phyloP scores from a whole-genome alignment of 768 basidiomycete genomes.

The Amyloporia xantha region DNA sequence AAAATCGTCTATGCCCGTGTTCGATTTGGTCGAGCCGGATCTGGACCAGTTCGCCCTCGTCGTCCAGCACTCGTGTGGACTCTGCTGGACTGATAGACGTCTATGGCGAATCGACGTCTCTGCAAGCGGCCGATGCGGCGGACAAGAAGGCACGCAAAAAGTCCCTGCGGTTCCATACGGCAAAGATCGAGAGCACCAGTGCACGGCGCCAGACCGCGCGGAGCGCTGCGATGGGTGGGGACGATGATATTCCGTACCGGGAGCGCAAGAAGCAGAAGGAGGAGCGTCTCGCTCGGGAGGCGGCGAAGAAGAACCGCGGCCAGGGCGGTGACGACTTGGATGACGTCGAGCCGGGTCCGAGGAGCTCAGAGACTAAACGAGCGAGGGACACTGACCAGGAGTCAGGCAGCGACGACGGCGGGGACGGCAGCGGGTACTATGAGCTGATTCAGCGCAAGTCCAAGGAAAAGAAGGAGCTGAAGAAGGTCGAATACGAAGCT shows the following conservation, averaged over 20 bases:
- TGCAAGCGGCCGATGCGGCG: conserved; percentile 64
- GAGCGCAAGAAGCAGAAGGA: conserved; percentile 65
- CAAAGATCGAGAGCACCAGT: conserved; percentile 79
- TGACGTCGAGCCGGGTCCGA: conserved; percentile 41
- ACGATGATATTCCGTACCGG: conserved; percentile 91
- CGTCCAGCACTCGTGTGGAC: conserved; percentile 22
- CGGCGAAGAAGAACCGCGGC: conserved; percentile 36
- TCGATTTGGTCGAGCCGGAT: conserved; percentile 78
- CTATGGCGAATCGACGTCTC: conserved; percentile 68
- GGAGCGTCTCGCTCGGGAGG: conserved; percentile 47
- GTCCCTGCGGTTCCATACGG: conserved; percentile 87
- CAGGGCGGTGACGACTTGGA: conserved; percentile 66
- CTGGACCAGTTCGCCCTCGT: conserved; percentile 37
- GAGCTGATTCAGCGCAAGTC: conserved; percentile 76
- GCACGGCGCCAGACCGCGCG: conserved; percentile 72
- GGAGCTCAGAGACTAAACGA: conserved; percentile 24
- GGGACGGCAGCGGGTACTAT: conserved; percentile 70
- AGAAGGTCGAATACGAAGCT: conserved; percentile 78
- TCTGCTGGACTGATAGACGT: conserved; percentile 30
- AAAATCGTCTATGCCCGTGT: conserved; percentile 34
- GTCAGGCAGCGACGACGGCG: conserved; percentile 32
- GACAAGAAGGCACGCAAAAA: conserved; percentile 83
- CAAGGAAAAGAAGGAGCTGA: conserved; percentile 67
- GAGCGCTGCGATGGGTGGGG: conserved; percentile 69
- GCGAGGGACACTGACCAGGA: conserved; percentile 34